These are phyloP conservation scores for Vigna mungo DNA, from an alignment of 306 rosid genomes.

Conservation along the genomic window DNA sequence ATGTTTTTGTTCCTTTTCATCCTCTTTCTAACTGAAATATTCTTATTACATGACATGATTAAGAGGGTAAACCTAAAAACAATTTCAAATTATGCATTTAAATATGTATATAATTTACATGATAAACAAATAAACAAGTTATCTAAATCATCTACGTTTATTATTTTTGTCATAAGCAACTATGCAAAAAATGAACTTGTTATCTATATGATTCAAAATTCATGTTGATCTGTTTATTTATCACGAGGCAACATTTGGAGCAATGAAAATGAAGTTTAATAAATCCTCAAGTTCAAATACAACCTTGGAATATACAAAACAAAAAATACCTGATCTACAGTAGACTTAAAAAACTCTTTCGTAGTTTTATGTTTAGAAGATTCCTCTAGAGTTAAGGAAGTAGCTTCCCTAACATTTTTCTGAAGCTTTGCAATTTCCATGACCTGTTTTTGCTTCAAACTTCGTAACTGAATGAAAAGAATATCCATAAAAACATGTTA, in stretches of 20 bases:
- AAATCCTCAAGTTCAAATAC: not conserved
- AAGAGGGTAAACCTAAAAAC: not conserved
- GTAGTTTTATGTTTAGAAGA: conserved; percentile 59
- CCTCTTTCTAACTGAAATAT: not conserved
- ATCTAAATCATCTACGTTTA: no score
- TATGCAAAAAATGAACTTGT: no score
- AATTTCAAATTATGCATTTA: not conserved
- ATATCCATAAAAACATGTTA: conserved; percentile 26
- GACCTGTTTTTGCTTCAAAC: conserved; percentile 63
- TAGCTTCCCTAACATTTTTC: conserved; percentile 48
- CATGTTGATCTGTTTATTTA: not conserved
- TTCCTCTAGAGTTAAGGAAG: conserved; percentile 56
- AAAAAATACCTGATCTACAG: conserved; percentile 68
- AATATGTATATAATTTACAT: not conserved
- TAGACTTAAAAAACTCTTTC: conserved; percentile 59
- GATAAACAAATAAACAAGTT: no score
- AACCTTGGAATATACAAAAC: not conserved
- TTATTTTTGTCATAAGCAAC: no score
- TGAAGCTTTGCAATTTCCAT: conserved; percentile 59
- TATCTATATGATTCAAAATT: no score
- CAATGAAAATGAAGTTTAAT: not conserved
- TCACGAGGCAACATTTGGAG: not conserved
- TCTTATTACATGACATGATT: not conserved
- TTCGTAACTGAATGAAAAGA: conserved; percentile 61
- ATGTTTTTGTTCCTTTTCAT: not conserved